Evolutionary conservation across 768 basidiomycete genomes (phyloP), one percentile per base, ranked within the genome.

Genomic region (Pleurotus sapidus): DNA sequence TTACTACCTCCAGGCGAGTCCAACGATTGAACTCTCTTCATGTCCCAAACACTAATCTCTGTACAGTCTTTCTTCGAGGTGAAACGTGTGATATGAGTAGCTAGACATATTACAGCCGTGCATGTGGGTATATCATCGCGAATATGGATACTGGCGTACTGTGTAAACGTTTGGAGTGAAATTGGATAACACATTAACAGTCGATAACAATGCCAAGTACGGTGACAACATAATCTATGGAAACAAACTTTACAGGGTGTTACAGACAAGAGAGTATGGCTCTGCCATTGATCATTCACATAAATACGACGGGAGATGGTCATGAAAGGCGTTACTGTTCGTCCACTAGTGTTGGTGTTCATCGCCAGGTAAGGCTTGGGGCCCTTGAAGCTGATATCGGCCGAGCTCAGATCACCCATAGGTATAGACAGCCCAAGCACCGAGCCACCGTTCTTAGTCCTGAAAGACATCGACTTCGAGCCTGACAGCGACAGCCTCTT

Each of bases 1-100:
- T 57, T 97, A 95, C 74, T 98, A 98, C 75, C 79, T 99, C 51
- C 95, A 98, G 81, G 93, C 87, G 60, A 62, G 75, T 67, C 5
- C 30, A 34, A 11, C 30, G 30, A 9, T 11, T 34, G 30, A 34
- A 2, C 30, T 34, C 30, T 7, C 11, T 34, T 4, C 30, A n/a
- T 3, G 30, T 34, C 30, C 30, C 30, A 34, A 11, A 9, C 30
- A 34, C 30, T 34, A 11, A 34, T 11, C 11, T 4, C 34, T 51
- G 40, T 45, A 45, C 18, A 61, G 87, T 89, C 89, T 15, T 91
- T 92, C 83, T 95, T 95, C 64, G 93, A 95, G 76, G 90, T 94
- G 49, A 92, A 90, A 70, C 84, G 93, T 70, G 88, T 93, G 63
- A 88, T 93, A 72, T 91, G 82, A 75, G 53, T 12, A 54, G 39